These are phyloP conservation scores for Gnomoniopsis smithogilvyi DNA, from an alignment of 2,329 filamentous ascomycete genomes.

Conservation along the genomic window DNA sequence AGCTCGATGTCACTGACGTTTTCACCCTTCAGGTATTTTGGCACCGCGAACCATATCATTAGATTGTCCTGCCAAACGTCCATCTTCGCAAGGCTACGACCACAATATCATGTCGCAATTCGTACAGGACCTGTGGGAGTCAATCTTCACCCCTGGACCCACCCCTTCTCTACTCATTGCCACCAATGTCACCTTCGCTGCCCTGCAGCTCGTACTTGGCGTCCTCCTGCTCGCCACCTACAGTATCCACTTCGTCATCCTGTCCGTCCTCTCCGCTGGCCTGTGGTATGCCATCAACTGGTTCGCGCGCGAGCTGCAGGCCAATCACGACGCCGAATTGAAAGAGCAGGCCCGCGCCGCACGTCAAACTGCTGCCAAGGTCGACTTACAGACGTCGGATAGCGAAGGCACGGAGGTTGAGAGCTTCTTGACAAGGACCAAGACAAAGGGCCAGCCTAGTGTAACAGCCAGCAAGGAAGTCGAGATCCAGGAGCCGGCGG, in stretches of 20 bases:
- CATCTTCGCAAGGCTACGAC: neutral
- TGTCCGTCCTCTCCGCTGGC: conserved; percentile 74
- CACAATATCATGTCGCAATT: conserved; percentile 54
- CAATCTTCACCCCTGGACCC: conserved; percentile 88
- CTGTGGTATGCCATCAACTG: conserved; percentile 97
- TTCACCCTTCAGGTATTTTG: neutral
- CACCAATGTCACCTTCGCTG: conserved; percentile 85
- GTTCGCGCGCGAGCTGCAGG: conserved; percentile 71
- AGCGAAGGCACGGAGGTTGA: conserved; percentile 54
- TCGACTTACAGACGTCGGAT: conserved; percentile 33
- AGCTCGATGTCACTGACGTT: neutral
- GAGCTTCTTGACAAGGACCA: conserved; percentile 22
- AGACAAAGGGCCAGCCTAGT: conserved; percentile 18
- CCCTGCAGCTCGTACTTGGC: conserved; percentile 76
- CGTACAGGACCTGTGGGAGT: conserved; percentile 79
- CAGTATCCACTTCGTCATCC: conserved; percentile 82
- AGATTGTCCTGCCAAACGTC: neutral
- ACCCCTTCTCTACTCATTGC: conserved; percentile 85
- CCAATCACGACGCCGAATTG: conserved; percentile 42
- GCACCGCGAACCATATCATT: neutral
- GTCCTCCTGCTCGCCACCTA: conserved; percentile 75
- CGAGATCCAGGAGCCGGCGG: conserved; percentile 36
- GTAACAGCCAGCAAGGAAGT: conserved; percentile 38
- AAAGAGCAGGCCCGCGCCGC: conserved; percentile 36
- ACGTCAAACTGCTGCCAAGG: conserved; percentile 33